Percentiles rank a stretch among this genome's conserved stretches.
phyloP scores from a whole-genome alignment of 1,284 basidiomycete genomes.

The Fomitopsis pinicola region DNA sequence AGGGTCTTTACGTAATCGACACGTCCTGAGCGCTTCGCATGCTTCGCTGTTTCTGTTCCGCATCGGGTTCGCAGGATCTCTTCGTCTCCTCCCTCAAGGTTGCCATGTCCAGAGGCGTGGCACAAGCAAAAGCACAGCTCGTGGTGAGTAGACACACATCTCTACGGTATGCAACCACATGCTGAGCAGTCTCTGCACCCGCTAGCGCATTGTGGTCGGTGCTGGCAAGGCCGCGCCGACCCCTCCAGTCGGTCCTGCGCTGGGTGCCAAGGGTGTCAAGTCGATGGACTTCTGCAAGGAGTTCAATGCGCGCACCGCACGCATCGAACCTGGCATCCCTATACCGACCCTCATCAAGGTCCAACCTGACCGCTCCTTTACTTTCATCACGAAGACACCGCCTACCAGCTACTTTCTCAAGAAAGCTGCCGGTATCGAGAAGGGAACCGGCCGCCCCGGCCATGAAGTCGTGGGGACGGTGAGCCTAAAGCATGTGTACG shows the following conservation, averaged over 20 bases:
- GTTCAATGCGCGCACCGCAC: constrained; percentile 89
- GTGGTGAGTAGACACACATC: constrained; percentile 41
- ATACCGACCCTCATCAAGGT: constrained; percentile 90
- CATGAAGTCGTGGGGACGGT: constrained; percentile 78
- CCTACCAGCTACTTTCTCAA: constrained; percentile 92
- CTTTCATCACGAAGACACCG: constrained; percentile 90
- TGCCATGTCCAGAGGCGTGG: constrained; percentile 55
- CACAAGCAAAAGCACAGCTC: constrained; percentile 54
- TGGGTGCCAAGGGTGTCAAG: constrained; percentile 97
- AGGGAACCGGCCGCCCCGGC: constrained; percentile 80
- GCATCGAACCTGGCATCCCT: constrained; percentile 85
- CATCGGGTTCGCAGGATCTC: not conserved
- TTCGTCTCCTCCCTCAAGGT: not conserved
- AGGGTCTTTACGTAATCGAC: not conserved
- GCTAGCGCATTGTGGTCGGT: constrained; percentile 81
- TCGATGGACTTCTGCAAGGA: constrained; percentile 99
- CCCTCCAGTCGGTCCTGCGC: constrained; percentile 94
- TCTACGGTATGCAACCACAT: not conserved
- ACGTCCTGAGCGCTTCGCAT: not conserved
- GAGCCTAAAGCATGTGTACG: constrained; percentile 96
- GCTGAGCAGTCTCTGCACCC: constrained; percentile 1
- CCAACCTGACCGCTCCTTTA: constrained; percentile 93
- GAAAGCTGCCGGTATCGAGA: constrained; percentile 87
- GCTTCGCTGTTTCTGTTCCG: not conserved
- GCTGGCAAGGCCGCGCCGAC: constrained; percentile 96